Conservation (phyloP, 1,139 yeast genomes). For the Suhomyces yuchorum region DNA sequence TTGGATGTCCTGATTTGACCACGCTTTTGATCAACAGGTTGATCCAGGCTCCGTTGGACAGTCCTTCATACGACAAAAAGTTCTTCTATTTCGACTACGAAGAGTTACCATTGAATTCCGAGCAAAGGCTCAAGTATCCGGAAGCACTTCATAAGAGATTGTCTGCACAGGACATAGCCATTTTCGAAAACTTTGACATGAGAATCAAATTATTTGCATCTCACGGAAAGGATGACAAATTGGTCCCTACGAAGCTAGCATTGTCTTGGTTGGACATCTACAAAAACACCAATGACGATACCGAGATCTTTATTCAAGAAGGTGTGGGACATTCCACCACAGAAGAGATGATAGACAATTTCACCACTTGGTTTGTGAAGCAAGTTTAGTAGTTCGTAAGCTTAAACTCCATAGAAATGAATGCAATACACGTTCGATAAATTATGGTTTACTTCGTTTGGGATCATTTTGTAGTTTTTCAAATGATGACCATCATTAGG, state of each 20-base stretch:
- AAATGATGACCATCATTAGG: too few species aligned
- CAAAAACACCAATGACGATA: constrained; percentile 28
- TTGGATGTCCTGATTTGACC: constrained; percentile 50
- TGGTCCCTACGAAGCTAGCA: constrained; percentile 42
- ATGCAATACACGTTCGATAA: too few species aligned
- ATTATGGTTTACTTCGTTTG: too few species aligned
- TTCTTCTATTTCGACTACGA: constrained; percentile 37
- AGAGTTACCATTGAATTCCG: constrained; percentile 36
- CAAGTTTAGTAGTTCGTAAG: not conserved
- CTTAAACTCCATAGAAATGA: too few species aligned
- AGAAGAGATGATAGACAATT: constrained; percentile 37
- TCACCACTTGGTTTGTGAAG: constrained; percentile 36
- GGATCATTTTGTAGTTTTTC: too few species aligned
- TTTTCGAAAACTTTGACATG: constrained; percentile 42
- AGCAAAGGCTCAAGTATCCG: constrained; percentile 35
- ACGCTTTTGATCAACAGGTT: constrained; percentile 47
- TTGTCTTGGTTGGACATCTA: constrained; percentile 39
- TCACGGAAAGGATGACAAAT: constrained; percentile 39
- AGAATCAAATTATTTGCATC: constrained; percentile 39
- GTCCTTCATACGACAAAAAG: constrained; percentile 28
- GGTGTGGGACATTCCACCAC: constrained; percentile 41
- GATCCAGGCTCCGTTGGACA: constrained; percentile 20
- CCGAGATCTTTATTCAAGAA: constrained; percentile 33
- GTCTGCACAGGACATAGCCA: constrained; percentile 30
- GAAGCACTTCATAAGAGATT: constrained; percentile 39